A percentile compares a stretch with the other conserved stretches of the same genome.
Conservation (phyloP, 441 rosid species). For the Adansonia grandidieri region DNA sequence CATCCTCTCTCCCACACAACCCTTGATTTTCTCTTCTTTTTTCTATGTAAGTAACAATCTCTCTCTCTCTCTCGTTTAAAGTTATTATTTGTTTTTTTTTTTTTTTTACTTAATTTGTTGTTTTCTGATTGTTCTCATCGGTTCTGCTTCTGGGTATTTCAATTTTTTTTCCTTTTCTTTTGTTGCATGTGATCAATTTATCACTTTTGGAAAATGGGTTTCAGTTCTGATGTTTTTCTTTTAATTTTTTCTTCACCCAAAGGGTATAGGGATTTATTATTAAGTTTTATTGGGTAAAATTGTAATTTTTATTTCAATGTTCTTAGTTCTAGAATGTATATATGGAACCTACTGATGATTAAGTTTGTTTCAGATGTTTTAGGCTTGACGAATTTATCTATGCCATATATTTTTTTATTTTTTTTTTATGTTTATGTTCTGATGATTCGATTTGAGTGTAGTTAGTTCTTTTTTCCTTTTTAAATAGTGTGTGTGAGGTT, state of each 20-base stretch:
- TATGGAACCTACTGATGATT: not conserved
- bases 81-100: not conserved
- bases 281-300: not conserved
- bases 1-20: slow-evolving; percentile 35
- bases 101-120: not conserved
- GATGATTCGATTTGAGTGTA: too few species aligned
- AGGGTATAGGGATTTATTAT: slow-evolving; percentile 14
- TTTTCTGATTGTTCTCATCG: slow-evolving; percentile 8
- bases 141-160: slow-evolving; percentile 27
- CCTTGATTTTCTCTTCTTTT: slow-evolving; percentile 37
- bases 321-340: not conserved
- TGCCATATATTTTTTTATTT: too few species aligned
- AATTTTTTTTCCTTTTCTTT: not conserved
- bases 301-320: not conserved
- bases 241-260: not conserved
- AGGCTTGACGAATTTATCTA: not conserved
- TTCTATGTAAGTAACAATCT: slow-evolving; percentile 43
- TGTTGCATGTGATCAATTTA: not conserved
- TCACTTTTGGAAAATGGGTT: not conserved
- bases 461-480: too few species aligned
- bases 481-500: too few species aligned
- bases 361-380: not conserved
- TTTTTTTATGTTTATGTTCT: too few species aligned
- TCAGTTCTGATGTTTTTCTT: not conserved
- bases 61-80: not conserved